Evolutionary conservation across 2,329 filamentous ascomycete species (phyloP).

Genomic region (Penicillium palitans): DNA sequence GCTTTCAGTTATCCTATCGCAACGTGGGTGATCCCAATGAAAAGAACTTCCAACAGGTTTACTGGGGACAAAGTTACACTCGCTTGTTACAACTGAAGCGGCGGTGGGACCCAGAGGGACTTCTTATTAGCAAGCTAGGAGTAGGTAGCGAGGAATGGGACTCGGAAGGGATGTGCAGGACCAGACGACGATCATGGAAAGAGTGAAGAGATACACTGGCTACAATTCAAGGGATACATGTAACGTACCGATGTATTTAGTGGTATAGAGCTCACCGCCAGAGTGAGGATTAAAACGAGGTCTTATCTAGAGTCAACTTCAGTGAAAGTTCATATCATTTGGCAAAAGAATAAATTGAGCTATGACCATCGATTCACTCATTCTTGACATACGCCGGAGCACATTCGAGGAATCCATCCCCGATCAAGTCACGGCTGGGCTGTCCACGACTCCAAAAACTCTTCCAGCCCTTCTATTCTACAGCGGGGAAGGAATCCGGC

Average conservation of each 20-base stretch:
- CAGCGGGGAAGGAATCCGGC: neutral
- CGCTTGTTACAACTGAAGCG: neutral
- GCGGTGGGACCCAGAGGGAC: neutral
- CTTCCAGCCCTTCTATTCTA: neutral
- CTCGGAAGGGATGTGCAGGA: slow-evolving; percentile 1
- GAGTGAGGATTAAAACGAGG: too few relatives aligned
- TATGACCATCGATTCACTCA: neutral
- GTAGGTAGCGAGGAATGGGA: neutral
- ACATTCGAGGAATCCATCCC: neutral
- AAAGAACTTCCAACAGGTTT: neutral
- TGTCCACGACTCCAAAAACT: neutral
- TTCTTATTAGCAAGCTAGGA: neutral
- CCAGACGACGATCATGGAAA: too few relatives aligned
- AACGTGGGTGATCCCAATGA: neutral
- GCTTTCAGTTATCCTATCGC: neutral
- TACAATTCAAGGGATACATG: too few relatives aligned
- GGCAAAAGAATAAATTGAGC: neutral
- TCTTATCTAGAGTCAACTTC: neutral
- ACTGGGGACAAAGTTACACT: neutral
- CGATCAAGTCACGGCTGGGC: neutral
- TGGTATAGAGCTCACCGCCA: too few relatives aligned
- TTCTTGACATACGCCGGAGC: neutral
- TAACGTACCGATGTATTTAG: too few relatives aligned
- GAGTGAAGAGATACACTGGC: too few relatives aligned
- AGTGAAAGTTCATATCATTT: neutral